Conservation (phyloP, 2,329 filamentous ascomycete species). For the Orbilia javanica region DNA sequence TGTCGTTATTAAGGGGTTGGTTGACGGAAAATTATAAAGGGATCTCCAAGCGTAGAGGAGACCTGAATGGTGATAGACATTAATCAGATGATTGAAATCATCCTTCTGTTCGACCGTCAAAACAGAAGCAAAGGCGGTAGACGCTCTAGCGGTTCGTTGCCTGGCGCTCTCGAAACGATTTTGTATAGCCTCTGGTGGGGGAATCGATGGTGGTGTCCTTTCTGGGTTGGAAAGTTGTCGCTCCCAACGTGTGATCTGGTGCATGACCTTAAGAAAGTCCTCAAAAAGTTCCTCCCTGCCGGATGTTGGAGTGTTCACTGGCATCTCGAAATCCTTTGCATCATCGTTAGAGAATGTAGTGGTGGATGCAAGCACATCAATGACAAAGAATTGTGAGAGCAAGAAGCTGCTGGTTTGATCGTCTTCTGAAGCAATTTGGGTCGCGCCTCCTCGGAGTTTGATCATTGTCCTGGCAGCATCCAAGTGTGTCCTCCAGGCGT, state of each 20-base stretch:
- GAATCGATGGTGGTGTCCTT: slow-evolving; percentile 51
- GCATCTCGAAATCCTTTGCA: slow-evolving; percentile 53
- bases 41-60: slow-evolving; percentile 56
- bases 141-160: slow-evolving; percentile 41
- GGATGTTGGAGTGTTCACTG: slow-evolving; percentile 44
- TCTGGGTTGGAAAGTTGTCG: slow-evolving; percentile 36
- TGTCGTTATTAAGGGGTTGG: slow-evolving; percentile 34
- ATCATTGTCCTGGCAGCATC: slow-evolving; percentile 54
- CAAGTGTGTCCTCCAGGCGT: slow-evolving; percentile 54
- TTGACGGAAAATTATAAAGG: slow-evolving; percentile 50
- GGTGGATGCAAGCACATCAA: slow-evolving; percentile 48
- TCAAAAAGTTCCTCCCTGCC: slow-evolving; percentile 52
- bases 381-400: slow-evolving; percentile 46
- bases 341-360: slow-evolving; percentile 46
- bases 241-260: slow-evolving; percentile 56
- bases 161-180: slow-evolving; percentile 52
- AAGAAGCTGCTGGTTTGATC: slow-evolving; percentile 46
- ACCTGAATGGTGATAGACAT: slow-evolving; percentile 50
- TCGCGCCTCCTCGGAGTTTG: slow-evolving; percentile 39
- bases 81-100: slow-evolving; percentile 46
- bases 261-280: slow-evolving; percentile 52
- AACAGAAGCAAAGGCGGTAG: slow-evolving; percentile 44
- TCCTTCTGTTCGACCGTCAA: slow-evolving; percentile 49
- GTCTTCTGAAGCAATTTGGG: slow-evolving; percentile 45
- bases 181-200: slow-evolving; percentile 51